These are phyloP conservation scores for Herpotrichia juniperi DNA, from an alignment of 2,329 filamentous ascomycete genomes.

Conservation along the genomic window DNA sequence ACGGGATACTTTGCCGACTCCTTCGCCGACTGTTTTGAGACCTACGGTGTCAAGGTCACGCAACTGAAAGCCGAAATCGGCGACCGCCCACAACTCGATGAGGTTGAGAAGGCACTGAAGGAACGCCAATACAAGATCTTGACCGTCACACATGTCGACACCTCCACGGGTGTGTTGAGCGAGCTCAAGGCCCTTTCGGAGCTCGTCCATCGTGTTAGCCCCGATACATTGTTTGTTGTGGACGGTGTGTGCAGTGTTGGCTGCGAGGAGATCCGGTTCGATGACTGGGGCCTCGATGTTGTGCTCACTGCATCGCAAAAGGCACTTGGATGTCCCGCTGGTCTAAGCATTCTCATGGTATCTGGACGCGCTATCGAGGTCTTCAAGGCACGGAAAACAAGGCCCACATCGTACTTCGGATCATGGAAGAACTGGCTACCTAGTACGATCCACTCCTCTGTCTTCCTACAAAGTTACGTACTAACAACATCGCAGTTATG, in stretches of 20 bases:
- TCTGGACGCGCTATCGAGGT: constrained; percentile 84
- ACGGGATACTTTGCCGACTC: constrained; percentile 97
- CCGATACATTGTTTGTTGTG: constrained; percentile 88
- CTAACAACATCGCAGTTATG: constrained; percentile 70
- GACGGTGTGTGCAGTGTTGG: constrained; percentile 98
- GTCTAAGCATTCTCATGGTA: constrained; percentile 91
- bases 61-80: constrained; percentile 90
- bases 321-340: constrained; percentile 93
- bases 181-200: constrained; percentile 86
- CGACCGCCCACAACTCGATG: constrained; percentile 80
- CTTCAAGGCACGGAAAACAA: constrained; percentile 80
- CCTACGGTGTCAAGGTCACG: constrained; percentile 88
- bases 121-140: constrained; percentile 93
- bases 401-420: constrained; percentile 88
- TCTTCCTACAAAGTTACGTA: neutral
- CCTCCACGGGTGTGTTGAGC: constrained; percentile 92
- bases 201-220: constrained; percentile 83
- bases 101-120: constrained; percentile 86
- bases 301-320: constrained; percentile 96
- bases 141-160: constrained; percentile 96
- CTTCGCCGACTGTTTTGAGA: constrained; percentile 89
- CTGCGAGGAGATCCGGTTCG: constrained; percentile 93
- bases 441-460: constrained; percentile 56
- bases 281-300: constrained; percentile 90
- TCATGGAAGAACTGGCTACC: constrained; percentile 98